phyloP scores from a whole-genome alignment of 2,329 filamentous ascomycete genomes.

The Hypomyces rosellus region DNA sequence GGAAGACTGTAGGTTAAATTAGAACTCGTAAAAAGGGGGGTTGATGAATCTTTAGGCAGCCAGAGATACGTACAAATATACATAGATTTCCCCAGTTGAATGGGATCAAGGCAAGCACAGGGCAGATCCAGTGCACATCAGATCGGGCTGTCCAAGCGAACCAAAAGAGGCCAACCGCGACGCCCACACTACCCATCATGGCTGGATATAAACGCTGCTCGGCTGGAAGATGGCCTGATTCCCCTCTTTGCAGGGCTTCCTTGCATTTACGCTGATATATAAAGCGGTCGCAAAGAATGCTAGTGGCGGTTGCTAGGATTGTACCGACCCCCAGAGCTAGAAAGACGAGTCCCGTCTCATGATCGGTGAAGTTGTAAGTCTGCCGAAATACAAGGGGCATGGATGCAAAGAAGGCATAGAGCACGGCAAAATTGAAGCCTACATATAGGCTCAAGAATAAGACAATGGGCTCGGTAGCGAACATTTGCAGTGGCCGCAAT shows the following conservation, averaged over 20 bases:
- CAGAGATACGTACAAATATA: conserved; percentile 6
- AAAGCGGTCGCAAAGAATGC: conserved; percentile 11
- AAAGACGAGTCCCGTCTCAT: conserved; percentile 14
- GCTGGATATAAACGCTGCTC: conserved; percentile 17
- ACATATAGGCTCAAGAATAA: conserved; percentile 67
- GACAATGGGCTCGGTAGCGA: conserved; percentile 45
- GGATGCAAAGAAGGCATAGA: conserved; percentile 48
- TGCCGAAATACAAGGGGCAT: conserved; percentile 12
- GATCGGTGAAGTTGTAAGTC: conserved; percentile 12
- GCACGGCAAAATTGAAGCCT: conserved; percentile 42
- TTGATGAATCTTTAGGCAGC: no score
- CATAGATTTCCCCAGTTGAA: conserved; percentile 13
- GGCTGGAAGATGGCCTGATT: conserved; percentile 4
- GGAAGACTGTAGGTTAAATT: not conserved
- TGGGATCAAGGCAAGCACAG: conserved; percentile 14
- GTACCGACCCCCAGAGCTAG: conserved; percentile 12
- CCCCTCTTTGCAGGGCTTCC: not conserved
- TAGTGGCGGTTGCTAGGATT: conserved; percentile 7
- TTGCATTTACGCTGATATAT: not conserved
- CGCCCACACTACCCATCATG: conserved; percentile 14
- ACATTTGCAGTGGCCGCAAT: conserved; percentile 14
- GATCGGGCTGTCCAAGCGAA: conserved; percentile 10
- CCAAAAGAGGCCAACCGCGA: conserved; percentile 17
- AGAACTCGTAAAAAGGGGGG: not conserved
- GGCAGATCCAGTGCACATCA: conserved; percentile 13